These are phyloP conservation scores for Rostrohypoxylon terebratum DNA, from an alignment of 495 filamentous ascomycete species.

Conservation along the genomic window DNA sequence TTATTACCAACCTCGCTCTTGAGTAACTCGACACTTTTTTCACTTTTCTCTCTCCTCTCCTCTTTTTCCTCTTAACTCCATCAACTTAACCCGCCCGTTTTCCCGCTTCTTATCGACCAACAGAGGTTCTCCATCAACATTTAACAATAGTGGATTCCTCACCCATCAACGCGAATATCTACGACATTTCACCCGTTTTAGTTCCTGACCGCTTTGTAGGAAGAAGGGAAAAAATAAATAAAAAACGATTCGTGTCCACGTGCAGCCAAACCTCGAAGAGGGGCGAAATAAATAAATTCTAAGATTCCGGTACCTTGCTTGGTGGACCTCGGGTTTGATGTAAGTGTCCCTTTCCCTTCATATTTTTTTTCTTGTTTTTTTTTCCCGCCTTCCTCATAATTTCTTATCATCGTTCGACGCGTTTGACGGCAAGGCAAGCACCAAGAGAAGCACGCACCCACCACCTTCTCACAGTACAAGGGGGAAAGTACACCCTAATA, in stretches of 20 bases:
- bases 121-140: constrained; percentile 14
- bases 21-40: constrained; percentile 20
- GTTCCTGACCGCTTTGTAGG: constrained; percentile 43
- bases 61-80: constrained; percentile 29
- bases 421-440: constrained; percentile 22
- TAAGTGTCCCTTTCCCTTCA: constrained; percentile 44
- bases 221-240: constrained; percentile 26
- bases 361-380: constrained; percentile 45
- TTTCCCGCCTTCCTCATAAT: constrained; percentile 42
- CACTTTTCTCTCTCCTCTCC: constrained; percentile 41
- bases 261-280: constrained; percentile 38
- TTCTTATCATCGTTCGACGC: constrained; percentile 38
- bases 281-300: constrained; percentile 37
- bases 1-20: constrained; percentile 45
- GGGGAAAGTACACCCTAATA: constrained; percentile 25
- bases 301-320: constrained; percentile 36
- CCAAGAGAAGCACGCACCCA: constrained; percentile 15
- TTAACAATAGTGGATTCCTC: constrained; percentile 36
- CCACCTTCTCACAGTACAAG: constrained; percentile 25
- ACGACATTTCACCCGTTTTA: constrained; percentile 35
- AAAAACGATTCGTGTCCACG: constrained; percentile 45
- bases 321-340: constrained; percentile 43
- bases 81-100: constrained; percentile 38
- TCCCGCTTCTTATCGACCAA: constrained; percentile 28
- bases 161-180: constrained; percentile 38